Percentiles rank a stretch among this genome's conserved stretches.
Evolutionary conservation across 2,329 filamentous ascomycete genomes (phyloP).

Genomic region (Tolypocladium endophyticum): DNA sequence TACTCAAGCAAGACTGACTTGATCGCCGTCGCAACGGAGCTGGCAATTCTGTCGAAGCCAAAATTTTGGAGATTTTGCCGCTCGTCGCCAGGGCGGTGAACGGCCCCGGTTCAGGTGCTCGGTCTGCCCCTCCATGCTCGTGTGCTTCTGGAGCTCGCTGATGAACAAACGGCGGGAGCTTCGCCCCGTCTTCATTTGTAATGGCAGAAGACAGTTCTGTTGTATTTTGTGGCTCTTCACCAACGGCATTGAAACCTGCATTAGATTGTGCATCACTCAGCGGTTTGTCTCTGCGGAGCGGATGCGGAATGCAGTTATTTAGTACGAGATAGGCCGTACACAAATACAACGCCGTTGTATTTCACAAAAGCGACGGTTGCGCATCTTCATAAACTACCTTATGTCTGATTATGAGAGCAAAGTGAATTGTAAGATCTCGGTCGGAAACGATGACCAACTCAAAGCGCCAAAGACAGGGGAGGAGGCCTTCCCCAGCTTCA

Average conservation of each 20-base stretch:
- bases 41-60: neutral
- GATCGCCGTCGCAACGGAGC: neutral
- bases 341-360: too few relatives aligned
- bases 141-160: neutral
- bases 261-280: neutral
- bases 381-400: neutral
- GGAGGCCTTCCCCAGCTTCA: neutral
- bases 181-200: neutral
- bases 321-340: too few relatives aligned
- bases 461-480: neutral
- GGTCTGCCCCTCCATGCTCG: neutral
- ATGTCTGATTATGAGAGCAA: too few relatives aligned
- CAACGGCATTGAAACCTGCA: neutral
- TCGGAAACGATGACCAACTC: too few relatives aligned
- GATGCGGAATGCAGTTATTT: neutral
- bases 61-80: constrained; percentile 16
- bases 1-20: neutral
- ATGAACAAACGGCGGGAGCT: neutral
- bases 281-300: neutral
- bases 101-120: neutral
- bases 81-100: constrained; percentile 9
- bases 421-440: too few relatives aligned
- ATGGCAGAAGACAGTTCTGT: too few relatives aligned
- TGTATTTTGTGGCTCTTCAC: too few relatives aligned
- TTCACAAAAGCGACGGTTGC: too few relatives aligned